Conservation (phyloP, 352 stramenopile species). For the Phytophthora syringae region DNA sequence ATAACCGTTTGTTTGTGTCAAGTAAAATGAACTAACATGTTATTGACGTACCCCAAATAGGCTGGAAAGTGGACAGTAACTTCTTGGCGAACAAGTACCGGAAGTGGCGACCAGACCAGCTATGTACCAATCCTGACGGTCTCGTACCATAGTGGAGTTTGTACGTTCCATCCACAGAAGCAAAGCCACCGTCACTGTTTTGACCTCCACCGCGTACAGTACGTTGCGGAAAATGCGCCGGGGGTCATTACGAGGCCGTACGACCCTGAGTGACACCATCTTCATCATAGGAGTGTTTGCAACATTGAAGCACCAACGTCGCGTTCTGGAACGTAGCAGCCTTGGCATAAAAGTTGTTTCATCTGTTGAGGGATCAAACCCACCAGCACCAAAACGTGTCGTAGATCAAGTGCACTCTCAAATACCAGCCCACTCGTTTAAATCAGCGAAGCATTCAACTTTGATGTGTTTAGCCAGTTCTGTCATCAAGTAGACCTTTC, state of each 20-base stretch:
- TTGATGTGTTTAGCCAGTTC: too few species aligned
- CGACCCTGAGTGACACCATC: background rate
- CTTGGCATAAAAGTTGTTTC: background rate
- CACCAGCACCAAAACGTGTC: too few species aligned
- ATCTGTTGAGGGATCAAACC: background rate
- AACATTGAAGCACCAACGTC: slow-evolving; percentile 13
- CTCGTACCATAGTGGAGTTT: slow-evolving; percentile 18
- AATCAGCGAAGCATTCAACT: too few species aligned
- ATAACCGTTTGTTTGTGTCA: too few species aligned
- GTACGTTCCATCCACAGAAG: slow-evolving; percentile 18
- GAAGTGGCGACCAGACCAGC: too few species aligned
- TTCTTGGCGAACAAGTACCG: too few species aligned
- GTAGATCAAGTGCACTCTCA: too few species aligned
- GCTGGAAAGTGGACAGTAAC: too few species aligned
- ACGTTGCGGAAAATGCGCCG: slow-evolving; percentile 11
- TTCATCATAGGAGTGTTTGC: slow-evolving; percentile 14
- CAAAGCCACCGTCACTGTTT: slow-evolving; percentile 18
- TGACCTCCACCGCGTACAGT: slow-evolving; percentile 4
- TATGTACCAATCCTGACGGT: too few species aligned
- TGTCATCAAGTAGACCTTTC: background rate
- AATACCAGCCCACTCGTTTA: too few species aligned
- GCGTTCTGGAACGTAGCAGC: slow-evolving; percentile 3
- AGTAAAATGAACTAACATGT: too few species aligned
- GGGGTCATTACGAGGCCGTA: slow-evolving; percentile 12
- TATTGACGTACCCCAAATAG: too few species aligned